phyloP scores from a whole-genome alignment of 2,329 filamentous ascomycete species.

The Madurella mycetomatis region DNA sequence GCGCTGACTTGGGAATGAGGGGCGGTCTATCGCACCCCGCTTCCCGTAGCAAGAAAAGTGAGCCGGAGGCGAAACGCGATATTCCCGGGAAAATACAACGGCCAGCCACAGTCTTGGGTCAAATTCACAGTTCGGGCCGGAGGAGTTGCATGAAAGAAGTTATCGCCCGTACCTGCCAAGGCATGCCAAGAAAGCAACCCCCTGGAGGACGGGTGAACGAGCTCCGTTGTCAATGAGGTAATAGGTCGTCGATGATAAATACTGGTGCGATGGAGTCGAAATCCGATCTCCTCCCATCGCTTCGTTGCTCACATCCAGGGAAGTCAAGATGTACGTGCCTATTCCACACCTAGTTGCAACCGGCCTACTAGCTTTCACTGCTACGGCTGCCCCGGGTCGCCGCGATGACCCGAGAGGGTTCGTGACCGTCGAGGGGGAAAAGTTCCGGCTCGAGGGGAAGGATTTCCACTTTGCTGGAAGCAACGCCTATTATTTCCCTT shows the following conservation, averaged over 20 bases:
- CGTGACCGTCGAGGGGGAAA: slow-evolving; percentile 45
- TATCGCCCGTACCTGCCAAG: slow-evolving; percentile 2
- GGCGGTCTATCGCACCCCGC: no score
- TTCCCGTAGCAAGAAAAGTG: no score
- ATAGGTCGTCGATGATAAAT: slow-evolving; percentile 1
- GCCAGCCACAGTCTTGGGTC: not conserved
- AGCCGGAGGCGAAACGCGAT: not conserved
- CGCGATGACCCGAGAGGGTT: slow-evolving; percentile 35
- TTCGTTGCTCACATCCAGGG: not conserved
- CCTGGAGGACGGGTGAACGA: slow-evolving; percentile 13
- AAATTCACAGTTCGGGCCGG: not conserved
- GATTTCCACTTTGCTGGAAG: slow-evolving; percentile 54
- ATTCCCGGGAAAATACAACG: slow-evolving; percentile 3
- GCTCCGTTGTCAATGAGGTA: slow-evolving; percentile 10
- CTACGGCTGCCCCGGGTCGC: slow-evolving; percentile 15
- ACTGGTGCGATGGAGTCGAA: not conserved
- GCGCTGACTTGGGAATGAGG: no score
- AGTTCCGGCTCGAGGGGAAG: slow-evolving; percentile 51
- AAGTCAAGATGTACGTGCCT: slow-evolving; percentile 10
- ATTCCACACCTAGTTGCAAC: slow-evolving; percentile 12
- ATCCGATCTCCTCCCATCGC: not conserved
- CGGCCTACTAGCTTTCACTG: slow-evolving; percentile 15
- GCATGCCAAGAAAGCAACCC: not conserved
- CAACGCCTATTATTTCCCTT: slow-evolving; percentile 55
- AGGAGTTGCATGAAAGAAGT: slow-evolving; percentile 5